Conservation (phyloP, 805 yeast genomes). For the Yamadazyma philogaea region DNA sequence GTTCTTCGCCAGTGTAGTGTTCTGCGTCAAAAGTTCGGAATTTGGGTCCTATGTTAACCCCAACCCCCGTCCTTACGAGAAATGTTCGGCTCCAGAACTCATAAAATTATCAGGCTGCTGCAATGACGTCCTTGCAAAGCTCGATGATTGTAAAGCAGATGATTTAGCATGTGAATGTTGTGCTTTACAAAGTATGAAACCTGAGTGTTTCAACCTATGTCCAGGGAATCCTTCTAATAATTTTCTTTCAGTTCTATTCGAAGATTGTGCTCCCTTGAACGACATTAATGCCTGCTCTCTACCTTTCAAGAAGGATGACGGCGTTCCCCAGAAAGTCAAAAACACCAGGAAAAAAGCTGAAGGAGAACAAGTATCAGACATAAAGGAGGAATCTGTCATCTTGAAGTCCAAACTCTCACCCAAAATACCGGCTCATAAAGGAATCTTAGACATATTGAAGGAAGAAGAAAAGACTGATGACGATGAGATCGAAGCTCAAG, state of each 20-base stretch:
- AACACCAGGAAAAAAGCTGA: background rate
- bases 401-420: conserved; percentile 16
- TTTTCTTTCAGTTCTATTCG: conserved; percentile 42
- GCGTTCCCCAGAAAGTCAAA: conserved; percentile 1
- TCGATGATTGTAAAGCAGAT: conserved; percentile 51
- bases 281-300: conserved; percentile 51
- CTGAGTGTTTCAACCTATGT: conserved; percentile 47
- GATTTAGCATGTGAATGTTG: conserved; percentile 58
- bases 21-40: conserved; percentile 11
- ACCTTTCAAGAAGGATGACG: conserved; percentile 46
- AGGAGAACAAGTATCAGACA: background rate
- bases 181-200: conserved; percentile 48
- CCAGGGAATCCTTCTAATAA: conserved; percentile 47
- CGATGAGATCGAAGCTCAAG: background rate
- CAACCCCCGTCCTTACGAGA: conserved; percentile 38
- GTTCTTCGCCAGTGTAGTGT: background rate
- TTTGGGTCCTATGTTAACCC: conserved; percentile 43
- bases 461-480: background rate
- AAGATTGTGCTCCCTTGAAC: conserved; percentile 45
- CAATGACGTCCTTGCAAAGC: conserved; percentile 42
- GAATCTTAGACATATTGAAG: background rate
- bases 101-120: conserved; percentile 43
- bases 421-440: conserved; percentile 5
- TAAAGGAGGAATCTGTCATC: conserved; percentile 9
- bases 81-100: conserved; percentile 45